A percentile compares a stretch with the other conserved stretches of the same genome.
phyloP scores from a whole-genome alignment of 2,329 filamentous ascomycete species.

The Furcasterigmium sp. region DNA sequence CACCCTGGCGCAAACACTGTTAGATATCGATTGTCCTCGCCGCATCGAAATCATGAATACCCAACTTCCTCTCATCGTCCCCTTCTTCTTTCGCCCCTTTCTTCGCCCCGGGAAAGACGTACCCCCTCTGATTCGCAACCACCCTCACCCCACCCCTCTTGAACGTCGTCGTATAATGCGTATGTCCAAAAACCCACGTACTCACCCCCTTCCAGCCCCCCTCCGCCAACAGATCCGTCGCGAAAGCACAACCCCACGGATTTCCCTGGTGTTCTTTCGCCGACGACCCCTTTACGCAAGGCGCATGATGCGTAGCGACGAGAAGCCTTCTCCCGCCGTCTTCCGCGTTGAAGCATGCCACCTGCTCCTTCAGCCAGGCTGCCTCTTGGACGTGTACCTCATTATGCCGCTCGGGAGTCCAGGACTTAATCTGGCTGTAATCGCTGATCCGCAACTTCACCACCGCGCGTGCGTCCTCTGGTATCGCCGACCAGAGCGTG shows the following conservation, averaged over 20 bases:
- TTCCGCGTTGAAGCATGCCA: conserved; percentile 14
- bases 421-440: conserved; percentile 46
- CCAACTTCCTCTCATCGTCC: no score
- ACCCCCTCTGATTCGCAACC: conserved; percentile 41
- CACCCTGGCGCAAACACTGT: no score
- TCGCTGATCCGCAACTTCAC: conserved; percentile 44
- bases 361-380: conserved; percentile 40
- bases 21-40: no score
- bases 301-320: conserved; percentile 54
- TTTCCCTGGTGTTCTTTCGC: conserved; percentile 40
- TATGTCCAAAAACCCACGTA: conserved; percentile 43
- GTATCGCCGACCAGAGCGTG: conserved; percentile 50
- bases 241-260: conserved; percentile 44
- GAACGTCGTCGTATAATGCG: conserved; percentile 36
- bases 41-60: no score
- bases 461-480: conserved; percentile 25
- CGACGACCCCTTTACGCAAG: conserved; percentile 41
- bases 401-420: conserved; percentile 47
- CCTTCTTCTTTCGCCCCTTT: not conserved
- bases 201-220: conserved; percentile 25
- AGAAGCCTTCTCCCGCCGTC: conserved; percentile 26
- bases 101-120: conserved; percentile 19
- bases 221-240: conserved; percentile 36
- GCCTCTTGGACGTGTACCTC: conserved; percentile 38
- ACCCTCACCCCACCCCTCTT: conserved; percentile 25